Base-by-base conservation (phyloP, 2,329 filamentous ascomycete species). In the Pseudophaeomoniella oleicola region DNA sequence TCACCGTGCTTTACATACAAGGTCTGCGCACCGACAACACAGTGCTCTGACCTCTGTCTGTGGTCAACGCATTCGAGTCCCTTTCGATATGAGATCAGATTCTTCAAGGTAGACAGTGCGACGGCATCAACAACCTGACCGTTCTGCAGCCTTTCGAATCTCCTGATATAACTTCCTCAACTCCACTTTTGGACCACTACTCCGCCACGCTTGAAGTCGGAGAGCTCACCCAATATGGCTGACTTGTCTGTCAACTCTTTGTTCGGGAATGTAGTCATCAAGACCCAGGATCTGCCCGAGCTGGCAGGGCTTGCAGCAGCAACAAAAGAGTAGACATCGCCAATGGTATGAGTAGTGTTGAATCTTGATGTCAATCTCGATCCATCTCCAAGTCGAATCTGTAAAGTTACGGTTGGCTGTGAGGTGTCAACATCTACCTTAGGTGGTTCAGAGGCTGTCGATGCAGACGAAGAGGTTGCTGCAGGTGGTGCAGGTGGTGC, bases 231-330 rank as follows among this genome's bases (percentile, higher is more conserved):
- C 16, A 68, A 51, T 5, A 52, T 51, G 16, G 53, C 51, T 4
- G 53, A 49, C 54, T 71, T 69, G 46, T 79, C 73, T 12, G 55
- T 66, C 29, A 78, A 55, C 48, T 78, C 73, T 45, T 70, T 75
- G 39, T 64, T 75, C 0, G 75, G 75, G 51, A 79, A 78, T 0
- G 74, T 78, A 4, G 74, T 78, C 69, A 77, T 75, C 40, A 79
- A 55, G 3, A 68, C 71, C 57, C 71, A 79, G 3, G 61, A 46
- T 19, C 75, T 63, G 42, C 58, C 50, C 37, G 57, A 56, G 42
- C 64, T 68, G 11, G 56, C 53, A 0, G 71, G 52, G 33, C 64
- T 72, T 4, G 72, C 61, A 10, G 64, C 62, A 37, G 62, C 55
- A 32, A 78, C 73, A 47, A 78, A 78, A 30, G 60, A 55, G 53